Evolutionary conservation across 768 basidiomycete species (phyloP).

Genomic region (Postia placenta): DNA sequence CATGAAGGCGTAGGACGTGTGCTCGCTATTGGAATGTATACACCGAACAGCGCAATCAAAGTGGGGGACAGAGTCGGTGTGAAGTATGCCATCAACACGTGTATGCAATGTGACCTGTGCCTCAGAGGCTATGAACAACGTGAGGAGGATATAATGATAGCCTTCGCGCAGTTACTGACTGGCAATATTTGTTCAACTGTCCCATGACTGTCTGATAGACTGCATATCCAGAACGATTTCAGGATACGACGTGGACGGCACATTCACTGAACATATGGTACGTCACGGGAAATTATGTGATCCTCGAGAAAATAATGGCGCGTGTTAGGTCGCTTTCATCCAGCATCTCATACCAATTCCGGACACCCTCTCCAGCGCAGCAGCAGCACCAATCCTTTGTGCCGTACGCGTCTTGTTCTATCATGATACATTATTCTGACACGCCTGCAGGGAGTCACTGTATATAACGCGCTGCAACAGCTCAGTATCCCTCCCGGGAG

Average conservation of each 20-base stretch:
- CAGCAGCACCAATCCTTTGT: conserved; percentile 58
- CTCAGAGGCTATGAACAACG: conserved; percentile 64
- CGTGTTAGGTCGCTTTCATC: conserved; percentile 45
- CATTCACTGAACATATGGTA: conserved; percentile 58
- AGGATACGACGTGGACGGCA: conserved; percentile 69
- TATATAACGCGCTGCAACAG: conserved; percentile 75
- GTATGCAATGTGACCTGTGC: conserved; percentile 63
- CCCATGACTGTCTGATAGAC: not conserved
- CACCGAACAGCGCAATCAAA: conserved; percentile 48
- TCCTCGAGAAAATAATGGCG: not conserved
- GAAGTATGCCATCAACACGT: conserved; percentile 67
- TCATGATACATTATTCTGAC: not conserved
- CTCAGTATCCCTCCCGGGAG: conserved; percentile 57
- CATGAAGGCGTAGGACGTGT: conserved; percentile 70
- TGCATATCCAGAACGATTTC: conserved; percentile 29
- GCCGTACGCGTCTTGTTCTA: conserved; percentile 39
- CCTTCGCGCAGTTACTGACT: not conserved
- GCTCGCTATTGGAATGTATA: conserved; percentile 67
- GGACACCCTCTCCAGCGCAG: conserved; percentile 50
- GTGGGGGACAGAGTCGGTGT: conserved; percentile 73
- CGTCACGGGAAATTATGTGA: not conserved
- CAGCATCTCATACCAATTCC: conserved; percentile 73
- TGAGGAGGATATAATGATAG: conserved; percentile 20
- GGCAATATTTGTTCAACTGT: not conserved
- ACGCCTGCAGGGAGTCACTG: conserved; percentile 57